A percentile compares a stretch with the other conserved stretches of the same genome.
phyloP scores from a whole-genome alignment of 306 rosid species.

The Citrullus colocynthis region DNA sequence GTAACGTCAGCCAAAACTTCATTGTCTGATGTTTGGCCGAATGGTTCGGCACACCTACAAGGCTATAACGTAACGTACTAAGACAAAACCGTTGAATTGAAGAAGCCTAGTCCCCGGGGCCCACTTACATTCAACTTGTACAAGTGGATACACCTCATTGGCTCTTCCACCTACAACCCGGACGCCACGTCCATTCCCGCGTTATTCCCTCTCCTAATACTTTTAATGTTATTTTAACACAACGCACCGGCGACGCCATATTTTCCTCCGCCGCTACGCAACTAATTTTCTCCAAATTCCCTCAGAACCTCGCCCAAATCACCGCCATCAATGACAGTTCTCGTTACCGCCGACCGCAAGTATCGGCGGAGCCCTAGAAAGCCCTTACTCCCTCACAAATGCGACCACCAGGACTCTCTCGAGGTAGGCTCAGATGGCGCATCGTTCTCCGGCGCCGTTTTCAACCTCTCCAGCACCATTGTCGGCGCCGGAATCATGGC shows the following conservation, averaged over 20 bases:
- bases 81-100: background rate
- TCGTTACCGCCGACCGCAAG: constrained; percentile 26
- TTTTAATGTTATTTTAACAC: background rate
- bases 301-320: background rate
- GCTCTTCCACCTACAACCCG: background rate
- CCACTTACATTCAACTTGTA: background rate
- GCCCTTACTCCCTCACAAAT: constrained; percentile 17
- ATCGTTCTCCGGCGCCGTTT: constrained; percentile 47
- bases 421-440: constrained; percentile 31
- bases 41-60: background rate
- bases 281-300: background rate
- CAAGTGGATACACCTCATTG: constrained; percentile 3
- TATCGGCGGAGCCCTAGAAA: constrained; percentile 32
- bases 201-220: background rate
- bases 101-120: background rate
- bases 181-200: constrained; percentile 11
- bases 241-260: background rate
- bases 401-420: constrained; percentile 12
- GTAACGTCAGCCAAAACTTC: background rate
- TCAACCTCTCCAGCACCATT: constrained; percentile 56
- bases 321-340: constrained; percentile 9
- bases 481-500: constrained; percentile 81
- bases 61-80: background rate
- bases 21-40: background rate
- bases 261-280: background rate